phyloP scores from a whole-genome alignment of 78 protist species.

The Monosiga brevicollis region DNA sequence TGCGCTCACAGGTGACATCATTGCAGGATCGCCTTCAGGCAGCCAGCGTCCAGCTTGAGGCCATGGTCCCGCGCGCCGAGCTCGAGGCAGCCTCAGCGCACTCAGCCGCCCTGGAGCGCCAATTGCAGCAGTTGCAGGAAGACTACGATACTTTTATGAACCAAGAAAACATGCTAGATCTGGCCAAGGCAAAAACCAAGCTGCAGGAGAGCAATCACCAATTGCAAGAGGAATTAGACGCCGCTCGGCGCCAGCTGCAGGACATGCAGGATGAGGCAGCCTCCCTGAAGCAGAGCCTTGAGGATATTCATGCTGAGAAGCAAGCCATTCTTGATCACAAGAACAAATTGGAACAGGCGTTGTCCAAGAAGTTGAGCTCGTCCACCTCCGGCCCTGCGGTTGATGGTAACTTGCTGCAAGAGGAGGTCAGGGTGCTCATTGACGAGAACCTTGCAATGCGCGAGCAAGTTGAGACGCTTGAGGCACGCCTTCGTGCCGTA shows the following conservation, averaged over 20 bases:
- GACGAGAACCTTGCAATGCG: neutral
- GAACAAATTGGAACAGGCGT: neutral
- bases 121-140: neutral
- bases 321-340: neutral
- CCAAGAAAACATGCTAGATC: neutral
- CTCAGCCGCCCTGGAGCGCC: neutral
- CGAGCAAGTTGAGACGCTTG: neutral
- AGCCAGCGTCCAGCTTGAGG: neutral
- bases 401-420: neutral
- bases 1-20: neutral
- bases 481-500: neutral
- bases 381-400: neutral
- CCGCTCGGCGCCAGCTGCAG: neutral
- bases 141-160: neutral
- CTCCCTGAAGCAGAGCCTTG: neutral
- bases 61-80: neutral
- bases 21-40: neutral
- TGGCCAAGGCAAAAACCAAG: neutral
- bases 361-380: neutral
- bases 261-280: neutral
- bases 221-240: neutral
- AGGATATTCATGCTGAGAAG: neutral
- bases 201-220: neutral
- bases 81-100: neutral
- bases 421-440: neutral